Conservation (phyloP, 2,329 filamentous ascomycete species). For the Paecilomyces sp. region DNA sequence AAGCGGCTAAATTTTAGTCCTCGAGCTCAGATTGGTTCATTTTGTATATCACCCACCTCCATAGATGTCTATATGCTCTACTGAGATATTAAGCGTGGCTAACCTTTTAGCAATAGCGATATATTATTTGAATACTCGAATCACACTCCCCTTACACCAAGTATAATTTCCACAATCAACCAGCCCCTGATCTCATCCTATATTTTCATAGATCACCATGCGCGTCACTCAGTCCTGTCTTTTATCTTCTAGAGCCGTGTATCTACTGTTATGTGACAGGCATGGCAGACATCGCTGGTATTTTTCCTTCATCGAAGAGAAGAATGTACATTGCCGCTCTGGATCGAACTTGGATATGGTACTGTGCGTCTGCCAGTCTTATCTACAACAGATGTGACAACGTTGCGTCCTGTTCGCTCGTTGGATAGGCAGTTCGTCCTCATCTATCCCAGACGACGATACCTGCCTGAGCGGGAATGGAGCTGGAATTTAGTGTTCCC, state of each 20-base stretch:
- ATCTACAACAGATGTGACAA: too few relatives aligned
- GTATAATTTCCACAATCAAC: too few relatives aligned
- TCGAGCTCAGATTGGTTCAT: background rate
- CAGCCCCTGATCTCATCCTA: too few relatives aligned
- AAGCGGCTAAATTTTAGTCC: background rate
- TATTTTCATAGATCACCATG: background rate
- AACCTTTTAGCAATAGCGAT: too few relatives aligned
- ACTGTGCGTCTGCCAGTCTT: too few relatives aligned
- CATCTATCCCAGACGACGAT: background rate
- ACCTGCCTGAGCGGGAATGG: background rate
- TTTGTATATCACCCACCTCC: background rate
- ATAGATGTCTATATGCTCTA: too few relatives aligned
- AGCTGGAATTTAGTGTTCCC: background rate
- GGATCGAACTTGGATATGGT: background rate
- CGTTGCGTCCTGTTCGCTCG: too few relatives aligned
- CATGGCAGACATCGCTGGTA: background rate
- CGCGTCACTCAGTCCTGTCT: background rate
- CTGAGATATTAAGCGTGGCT: too few relatives aligned
- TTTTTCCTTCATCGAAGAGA: background rate
- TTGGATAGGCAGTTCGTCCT: too few relatives aligned
- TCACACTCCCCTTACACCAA: too few relatives aligned
- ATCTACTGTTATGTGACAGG: background rate
- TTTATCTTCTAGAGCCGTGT: background rate
- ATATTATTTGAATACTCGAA: too few relatives aligned
- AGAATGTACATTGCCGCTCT: background rate